These are phyloP conservation scores for Fusarium ramigenum DNA, from an alignment of 2,329 filamentous ascomycete species.

Conservation along the genomic window DNA sequence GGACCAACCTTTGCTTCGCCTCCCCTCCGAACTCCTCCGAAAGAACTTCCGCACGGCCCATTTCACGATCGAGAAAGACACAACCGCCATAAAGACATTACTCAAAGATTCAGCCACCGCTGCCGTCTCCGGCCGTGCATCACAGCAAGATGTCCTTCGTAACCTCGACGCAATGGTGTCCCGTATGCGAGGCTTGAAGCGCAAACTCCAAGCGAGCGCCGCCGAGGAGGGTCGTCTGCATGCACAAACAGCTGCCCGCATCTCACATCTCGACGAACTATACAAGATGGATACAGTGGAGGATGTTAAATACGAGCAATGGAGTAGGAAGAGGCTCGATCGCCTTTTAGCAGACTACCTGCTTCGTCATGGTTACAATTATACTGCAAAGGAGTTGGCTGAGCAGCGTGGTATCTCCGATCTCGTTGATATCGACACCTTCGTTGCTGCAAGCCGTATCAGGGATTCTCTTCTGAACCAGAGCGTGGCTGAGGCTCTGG, in stretches of 20 bases:
- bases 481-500: constrained; percentile 80
- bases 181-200: constrained; percentile 86
- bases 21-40: constrained; percentile 90
- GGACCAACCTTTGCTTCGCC: constrained; percentile 94
- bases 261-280: constrained; percentile 82
- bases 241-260: constrained; percentile 76
- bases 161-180: constrained; percentile 86
- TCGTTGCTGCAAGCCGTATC: constrained; percentile 82
- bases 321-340: constrained; percentile 84
- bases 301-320: constrained; percentile 93
- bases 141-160: constrained; percentile 77
- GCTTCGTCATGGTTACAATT: constrained; percentile 81
- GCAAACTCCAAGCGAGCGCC: constrained; percentile 81
- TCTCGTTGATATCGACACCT: constrained; percentile 89
- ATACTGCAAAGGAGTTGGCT: constrained; percentile 80
- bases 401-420: constrained; percentile 78
- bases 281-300: constrained; percentile 82
- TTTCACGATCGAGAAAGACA: constrained; percentile 78
- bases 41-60: constrained; percentile 93
- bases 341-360: constrained; percentile 93
- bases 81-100: constrained; percentile 67
- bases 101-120: constrained; percentile 73
- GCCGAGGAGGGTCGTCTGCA: constrained; percentile 84
- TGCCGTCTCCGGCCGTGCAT: constrained; percentile 69
- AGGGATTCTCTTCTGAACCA: constrained; percentile 75